Evolutionary conservation across 345 rosid genomes (phyloP), one percentile per base, ranked within the genome.

Genomic region (Syzygium grande): DNA sequence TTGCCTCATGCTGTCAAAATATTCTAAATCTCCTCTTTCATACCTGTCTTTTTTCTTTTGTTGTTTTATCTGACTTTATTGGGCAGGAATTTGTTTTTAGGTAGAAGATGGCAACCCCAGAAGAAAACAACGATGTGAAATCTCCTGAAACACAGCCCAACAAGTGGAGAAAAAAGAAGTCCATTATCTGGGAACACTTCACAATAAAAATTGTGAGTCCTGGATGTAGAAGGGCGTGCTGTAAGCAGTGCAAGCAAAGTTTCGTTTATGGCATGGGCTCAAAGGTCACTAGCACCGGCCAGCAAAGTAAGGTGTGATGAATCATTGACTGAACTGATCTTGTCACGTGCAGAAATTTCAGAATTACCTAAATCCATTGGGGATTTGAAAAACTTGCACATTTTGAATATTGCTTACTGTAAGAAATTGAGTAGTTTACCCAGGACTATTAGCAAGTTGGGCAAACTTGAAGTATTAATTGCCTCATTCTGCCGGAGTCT

Each of bases 261-360:
- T 97, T 97, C 92, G 97, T 98, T n/a, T 97, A 97, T 85, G 95
- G 99, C 91, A 95, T 95, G 4, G 98, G 99, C 86, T 90, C 95
- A 3, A 96, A 97, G 90, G 98, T 95, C 16, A 97, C 98, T 84
- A 98, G 99, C 21, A 97, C 99, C 53, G 95, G 98, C 90, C 99
- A 96, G 7, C 55, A 52, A 52, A 52, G 55, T 15, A 52, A 52
- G 55, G 2, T 52, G 17, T 52, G 17, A 52, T 52, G 21, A 52
- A 52, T 52, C 55, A 52, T 52, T 49, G 51, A 49, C 51, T 6
- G 51, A 49, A 49, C 51, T 49, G 51, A 49, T 49, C 9, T 49
- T 49, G 51, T 49, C 51, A 5, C 2, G 51, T 49, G 51, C 9
- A 49, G 9, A 49, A 49, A 49, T 49, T 49, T 49, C 15, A 49